These are phyloP conservation scores for Aegilops sharonensis DNA, from an alignment of 176 grass and related monocot genomes.

Conservation along the genomic window DNA sequence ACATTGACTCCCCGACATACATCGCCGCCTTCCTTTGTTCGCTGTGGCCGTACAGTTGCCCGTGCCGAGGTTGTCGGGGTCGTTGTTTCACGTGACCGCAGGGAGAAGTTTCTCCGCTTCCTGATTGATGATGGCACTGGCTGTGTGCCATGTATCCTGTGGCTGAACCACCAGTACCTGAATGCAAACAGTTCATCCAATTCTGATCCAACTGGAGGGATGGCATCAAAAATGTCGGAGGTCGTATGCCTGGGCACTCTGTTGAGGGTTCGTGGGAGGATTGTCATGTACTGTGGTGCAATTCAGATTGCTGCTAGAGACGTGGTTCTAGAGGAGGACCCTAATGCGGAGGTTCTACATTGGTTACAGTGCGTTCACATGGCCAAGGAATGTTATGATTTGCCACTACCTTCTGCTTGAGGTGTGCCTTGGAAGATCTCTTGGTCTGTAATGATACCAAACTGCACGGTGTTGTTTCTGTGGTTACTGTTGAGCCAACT, in stretches of 20 bases:
- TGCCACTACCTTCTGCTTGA: conserved; percentile 14
- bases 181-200: not conserved
- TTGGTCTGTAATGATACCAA: not conserved
- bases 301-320: conserved; percentile 69
- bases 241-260: conserved; percentile 48
- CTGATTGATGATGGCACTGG: conserved; percentile 73
- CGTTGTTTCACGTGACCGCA: conserved; percentile 54
- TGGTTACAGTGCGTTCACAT: conserved; percentile 69
- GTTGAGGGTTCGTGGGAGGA: conserved; percentile 69
- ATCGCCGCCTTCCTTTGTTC: conserved; percentile 36
- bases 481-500: conserved; percentile 2
- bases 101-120: conserved; percentile 59
- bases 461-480: not conserved
- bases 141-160: conserved; percentile 75
- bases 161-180: conserved; percentile 53
- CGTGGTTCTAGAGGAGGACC: conserved; percentile 65
- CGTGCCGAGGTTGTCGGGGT: conserved; percentile 53
- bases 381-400: conserved; percentile 60
- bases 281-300: conserved; percentile 49
- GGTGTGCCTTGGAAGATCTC: not conserved
- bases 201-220: conserved; percentile 47
- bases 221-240: conserved; percentile 33
- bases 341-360: conserved; percentile 66
- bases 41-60: conserved; percentile 26
- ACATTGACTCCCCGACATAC: conserved; percentile 37